Base-by-base conservation (phyloP, 2,329 filamentous ascomycete species). In the Exophiala sp. region DNA sequence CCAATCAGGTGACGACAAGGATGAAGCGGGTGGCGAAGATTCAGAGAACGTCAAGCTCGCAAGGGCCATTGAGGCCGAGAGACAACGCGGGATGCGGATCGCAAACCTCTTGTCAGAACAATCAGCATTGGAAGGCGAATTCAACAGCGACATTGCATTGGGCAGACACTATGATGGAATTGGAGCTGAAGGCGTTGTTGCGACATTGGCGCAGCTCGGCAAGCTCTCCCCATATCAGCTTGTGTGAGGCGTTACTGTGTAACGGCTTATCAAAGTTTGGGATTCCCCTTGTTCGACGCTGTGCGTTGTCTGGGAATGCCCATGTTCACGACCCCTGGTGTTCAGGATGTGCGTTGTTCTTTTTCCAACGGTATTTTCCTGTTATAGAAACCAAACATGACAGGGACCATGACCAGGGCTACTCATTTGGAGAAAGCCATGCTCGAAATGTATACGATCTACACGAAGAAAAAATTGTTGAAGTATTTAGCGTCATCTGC, bases 161-260 rank as follows among this genome's bases (percentile, higher is more conserved):
- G 70, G 71, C 4, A 63, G 65, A 39, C 71, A 73, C 53, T 65
- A 62, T 7, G 70, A 72, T 48, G 70, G 70, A 0, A 62, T 68
- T 6, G 70, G 71, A 8, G 58, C 71, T 14, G 60, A 59, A 36
- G 71, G 69, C 8, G 65, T 72, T 5, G 60, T 72, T 1, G 66
- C 63, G 45, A 72, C 69, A 10, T 57, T 72, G 34, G 59, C 68
- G 43, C 67, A 71, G 51, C 52, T 72, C 21, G 66, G 50, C 29
- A 54, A 57, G 14, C 3, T 57, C 29, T 48, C 45, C 16, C 35
- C 44, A 11, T 50, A 47, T 20, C 52, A 55, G 35, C 48, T 55
- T 33, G 41, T 55, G 8, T 54, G 24, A 29, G 24, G 24, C 24
- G 24, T 29, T 29, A 29, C 24, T 29, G 24, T 29, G 24, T 29